Evolutionary conservation across 2,329 filamentous ascomycete species (phyloP).

Genomic region (Cladosporium sp.): DNA sequence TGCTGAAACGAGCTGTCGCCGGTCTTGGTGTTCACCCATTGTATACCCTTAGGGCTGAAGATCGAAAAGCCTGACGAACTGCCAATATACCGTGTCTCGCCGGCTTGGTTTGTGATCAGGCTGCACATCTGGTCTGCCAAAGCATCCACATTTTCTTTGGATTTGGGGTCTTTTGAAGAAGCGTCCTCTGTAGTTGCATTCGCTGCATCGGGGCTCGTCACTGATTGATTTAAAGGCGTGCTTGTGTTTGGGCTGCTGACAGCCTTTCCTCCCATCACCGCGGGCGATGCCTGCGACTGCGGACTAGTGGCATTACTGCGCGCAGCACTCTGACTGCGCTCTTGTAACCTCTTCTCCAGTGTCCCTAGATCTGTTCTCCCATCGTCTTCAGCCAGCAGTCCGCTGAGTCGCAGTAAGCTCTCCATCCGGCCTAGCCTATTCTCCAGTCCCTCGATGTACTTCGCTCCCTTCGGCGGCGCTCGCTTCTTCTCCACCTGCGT

Average conservation of each 20-base stretch:
- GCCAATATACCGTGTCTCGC: constrained; percentile 93
- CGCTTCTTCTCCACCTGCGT: constrained; percentile 99
- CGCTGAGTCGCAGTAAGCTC: constrained; percentile 77
- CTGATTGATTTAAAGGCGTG: constrained; percentile 5
- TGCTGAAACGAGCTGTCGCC: constrained; percentile 91
- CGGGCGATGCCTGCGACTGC: constrained; percentile 19
- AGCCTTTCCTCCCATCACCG: background rate
- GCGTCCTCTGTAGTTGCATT: background rate
- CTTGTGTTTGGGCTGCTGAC: constrained; percentile 2
- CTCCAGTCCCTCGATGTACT: constrained; percentile 95
- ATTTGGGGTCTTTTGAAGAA: constrained; percentile 33
- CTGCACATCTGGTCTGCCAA: constrained; percentile 99
- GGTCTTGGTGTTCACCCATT: constrained; percentile 97
- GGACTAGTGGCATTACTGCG: constrained; percentile 31
- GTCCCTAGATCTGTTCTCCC: constrained; percentile 75
- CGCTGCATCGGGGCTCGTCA: background rate
- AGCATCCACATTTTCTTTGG: constrained; percentile 70
- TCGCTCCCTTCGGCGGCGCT: constrained; percentile 92
- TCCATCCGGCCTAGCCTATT: constrained; percentile 96
- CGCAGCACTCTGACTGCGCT: constrained; percentile 34
- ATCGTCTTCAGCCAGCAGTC: constrained; percentile 79
- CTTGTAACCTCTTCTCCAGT: constrained; percentile 67
- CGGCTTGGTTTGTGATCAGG: constrained; percentile 86
- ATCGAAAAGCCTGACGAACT: constrained; percentile 98
- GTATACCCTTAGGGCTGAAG: constrained; percentile 94